Evolutionary conservation across 179 eudicot genomes (phyloP).

Genomic region (Beta corolliflora): DNA sequence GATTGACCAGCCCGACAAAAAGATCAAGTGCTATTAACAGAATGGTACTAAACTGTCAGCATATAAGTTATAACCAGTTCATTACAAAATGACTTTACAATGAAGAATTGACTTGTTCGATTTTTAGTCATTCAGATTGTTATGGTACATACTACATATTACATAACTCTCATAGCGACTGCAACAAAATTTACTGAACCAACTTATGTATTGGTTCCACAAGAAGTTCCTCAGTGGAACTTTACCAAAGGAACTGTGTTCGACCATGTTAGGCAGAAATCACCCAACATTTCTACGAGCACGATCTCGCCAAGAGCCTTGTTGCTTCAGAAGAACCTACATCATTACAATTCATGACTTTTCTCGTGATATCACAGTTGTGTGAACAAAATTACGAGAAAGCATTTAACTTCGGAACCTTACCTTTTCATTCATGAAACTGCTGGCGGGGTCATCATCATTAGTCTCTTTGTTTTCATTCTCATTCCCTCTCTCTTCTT

Average conservation of each 20-base stretch:
- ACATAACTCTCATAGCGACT: not conserved
- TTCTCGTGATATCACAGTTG: not conserved
- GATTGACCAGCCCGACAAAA: no score
- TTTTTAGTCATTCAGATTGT: not conserved
- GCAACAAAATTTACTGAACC: not conserved
- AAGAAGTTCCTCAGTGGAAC: not conserved
- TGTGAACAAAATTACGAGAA: not conserved
- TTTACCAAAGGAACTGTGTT: not conserved
- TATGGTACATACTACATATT: not conserved
- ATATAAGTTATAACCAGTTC: no score
- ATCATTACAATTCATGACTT: not conserved
- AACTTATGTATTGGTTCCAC: not conserved
- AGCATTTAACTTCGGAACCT: not conserved
- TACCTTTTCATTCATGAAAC: conserved; percentile 77
- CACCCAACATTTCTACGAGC: conserved; percentile 52
- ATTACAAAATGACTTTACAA: not conserved
- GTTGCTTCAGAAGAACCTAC: conserved; percentile 66
- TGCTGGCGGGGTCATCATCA: conserved; percentile 32
- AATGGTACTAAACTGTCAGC: no score
- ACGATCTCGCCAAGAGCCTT: conserved; percentile 95
- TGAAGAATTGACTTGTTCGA: not conserved
- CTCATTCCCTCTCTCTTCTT: conserved; percentile 35
- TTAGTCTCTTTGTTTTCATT: conserved; percentile 21
- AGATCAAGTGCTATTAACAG: no score
- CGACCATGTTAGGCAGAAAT: conserved; percentile 6